phyloP scores from a whole-genome alignment of 2,329 filamentous ascomycete species.

The Dactylellina drechsleri region DNA sequence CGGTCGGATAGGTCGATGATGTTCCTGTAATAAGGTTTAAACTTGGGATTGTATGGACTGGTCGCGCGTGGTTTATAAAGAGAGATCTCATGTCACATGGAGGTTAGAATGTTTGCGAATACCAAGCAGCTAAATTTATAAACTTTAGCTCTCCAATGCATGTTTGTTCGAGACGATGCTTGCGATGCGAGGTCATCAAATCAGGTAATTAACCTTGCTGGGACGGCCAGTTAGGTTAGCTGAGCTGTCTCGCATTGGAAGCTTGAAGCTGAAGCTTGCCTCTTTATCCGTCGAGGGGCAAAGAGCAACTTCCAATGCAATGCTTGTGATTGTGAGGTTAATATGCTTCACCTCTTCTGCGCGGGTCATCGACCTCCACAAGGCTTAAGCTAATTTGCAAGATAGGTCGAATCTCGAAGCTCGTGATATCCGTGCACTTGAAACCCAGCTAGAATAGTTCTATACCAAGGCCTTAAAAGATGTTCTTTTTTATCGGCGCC shows the following conservation, averaged over 20 bases:
- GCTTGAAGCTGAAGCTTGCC: conserved; percentile 28
- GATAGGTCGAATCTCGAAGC: neutral
- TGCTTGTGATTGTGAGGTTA: neutral
- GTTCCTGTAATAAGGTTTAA: too few relatives aligned
- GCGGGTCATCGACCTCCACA: too few relatives aligned
- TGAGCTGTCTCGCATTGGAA: conserved; percentile 14
- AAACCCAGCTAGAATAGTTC: conserved; percentile 19
- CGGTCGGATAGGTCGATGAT: too few relatives aligned
- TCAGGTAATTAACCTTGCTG: conserved; percentile 42
- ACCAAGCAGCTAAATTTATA: too few relatives aligned
- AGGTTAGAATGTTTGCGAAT: neutral
- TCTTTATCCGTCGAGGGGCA: conserved; percentile 3
- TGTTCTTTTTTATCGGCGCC: too few relatives aligned
- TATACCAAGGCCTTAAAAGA: neutral
- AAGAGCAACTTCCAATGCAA: neutral
- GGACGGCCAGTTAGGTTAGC: conserved; percentile 19
- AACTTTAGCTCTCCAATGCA: neutral
- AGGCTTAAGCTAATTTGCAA: too few relatives aligned
- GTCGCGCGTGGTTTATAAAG: too few relatives aligned
- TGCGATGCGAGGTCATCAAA: conserved; percentile 13
- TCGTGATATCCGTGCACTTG: conserved; percentile 1
- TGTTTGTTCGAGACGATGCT: conserved; percentile 9
- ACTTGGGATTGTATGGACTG: too few relatives aligned
- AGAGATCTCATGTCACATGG: neutral
- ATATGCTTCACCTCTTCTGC: neutral